Evolutionary conservation across 306 rosid genomes (phyloP), one percentile per base, ranked within the genome.

Genomic region (Vicia villosa): DNA sequence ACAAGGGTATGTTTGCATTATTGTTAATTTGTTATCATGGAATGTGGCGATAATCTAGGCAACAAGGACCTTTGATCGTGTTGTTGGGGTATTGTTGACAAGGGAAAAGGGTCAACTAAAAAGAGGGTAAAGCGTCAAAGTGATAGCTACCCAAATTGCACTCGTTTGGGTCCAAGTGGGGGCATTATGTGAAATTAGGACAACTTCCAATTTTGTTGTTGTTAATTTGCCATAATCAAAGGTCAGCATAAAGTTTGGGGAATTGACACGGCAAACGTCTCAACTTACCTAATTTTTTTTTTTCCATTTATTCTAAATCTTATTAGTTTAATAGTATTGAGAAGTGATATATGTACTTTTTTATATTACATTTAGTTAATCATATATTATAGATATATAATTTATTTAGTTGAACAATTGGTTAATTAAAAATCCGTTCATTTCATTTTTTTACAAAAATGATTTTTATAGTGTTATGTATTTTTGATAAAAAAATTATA

Each of bases 151-250:
- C 47, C 1, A 56, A 68, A 56, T 55, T 6, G 6, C 43, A 38
- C 30, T 50, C 16, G 7, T 38, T 49, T 57, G 65, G 74, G 50
- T 78, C 82, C 64, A 78, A 66, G 63, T 78, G 74, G 74, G 73
- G 50, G n/a, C 68, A 11, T 64, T 57, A 8, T 55, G 69, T 37
- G 38, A 58, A 72, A 47, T 72, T 78, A 65, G 69, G 82, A 66
- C 49, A 17, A 1, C 0, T 78, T 72, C 82, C 74, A 66, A 58
- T 8, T 24, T 47, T 4, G 1, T 45, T 45, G 2, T 21, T 28
- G 14, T 68, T 47, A 14, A 5, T 11, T 17, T 22, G 55, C 36
- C 52, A 63, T 24, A 22, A 63, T 77, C 62, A 34, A 41, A 34
- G 68, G 75, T 58, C 75, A 17, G 47, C 75, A 59, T 36, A 57